Evolutionary conservation across 495 filamentous ascomycete species (phyloP).

Genomic region (Penicillium canescens): DNA sequence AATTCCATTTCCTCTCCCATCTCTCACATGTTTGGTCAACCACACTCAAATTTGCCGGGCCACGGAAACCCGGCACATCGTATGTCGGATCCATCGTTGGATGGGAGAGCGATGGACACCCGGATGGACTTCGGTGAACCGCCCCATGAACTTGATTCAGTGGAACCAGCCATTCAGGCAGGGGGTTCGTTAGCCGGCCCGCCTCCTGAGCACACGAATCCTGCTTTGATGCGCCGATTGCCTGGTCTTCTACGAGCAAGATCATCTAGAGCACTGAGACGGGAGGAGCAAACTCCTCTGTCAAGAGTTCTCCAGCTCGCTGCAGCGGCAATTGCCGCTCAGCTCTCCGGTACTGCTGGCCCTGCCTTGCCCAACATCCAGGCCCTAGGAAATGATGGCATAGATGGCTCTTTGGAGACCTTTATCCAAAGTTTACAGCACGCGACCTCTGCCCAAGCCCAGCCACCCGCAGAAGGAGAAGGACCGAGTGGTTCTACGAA

Average conservation of each 20-base stretch:
- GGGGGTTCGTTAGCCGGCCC: constrained; percentile 25
- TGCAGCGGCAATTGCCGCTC: constrained; percentile 60
- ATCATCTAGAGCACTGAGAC: constrained; percentile 49
- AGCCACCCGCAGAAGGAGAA: constrained; percentile 35
- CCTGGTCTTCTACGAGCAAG: constrained; percentile 48
- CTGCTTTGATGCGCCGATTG: constrained; percentile 36
- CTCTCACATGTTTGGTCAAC: constrained; percentile 47
- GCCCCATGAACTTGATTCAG: constrained; percentile 45
- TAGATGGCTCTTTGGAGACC: constrained; percentile 57
- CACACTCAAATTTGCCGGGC: constrained; percentile 20
- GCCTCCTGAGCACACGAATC: constrained; percentile 24
- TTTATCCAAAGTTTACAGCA: constrained; percentile 59
- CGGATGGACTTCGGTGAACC: constrained; percentile 42
- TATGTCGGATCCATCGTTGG: constrained; percentile 6
- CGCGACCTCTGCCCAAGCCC: constrained; percentile 47
- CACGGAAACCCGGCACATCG: constrained; percentile 7
- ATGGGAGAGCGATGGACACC: constrained; percentile 39
- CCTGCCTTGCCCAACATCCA: constrained; percentile 59
- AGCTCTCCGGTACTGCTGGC: constrained; percentile 56
- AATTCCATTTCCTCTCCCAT: constrained; percentile 47
- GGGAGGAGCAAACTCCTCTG: constrained; percentile 58
- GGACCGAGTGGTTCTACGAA: constrained; percentile 23
- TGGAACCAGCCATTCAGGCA: constrained; percentile 32
- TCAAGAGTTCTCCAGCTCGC: constrained; percentile 59
- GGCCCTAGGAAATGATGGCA: constrained; percentile 55